phyloP scores from a whole-genome alignment of 1,284 basidiomycete species.

The Apiotrichum sp. region DNA sequence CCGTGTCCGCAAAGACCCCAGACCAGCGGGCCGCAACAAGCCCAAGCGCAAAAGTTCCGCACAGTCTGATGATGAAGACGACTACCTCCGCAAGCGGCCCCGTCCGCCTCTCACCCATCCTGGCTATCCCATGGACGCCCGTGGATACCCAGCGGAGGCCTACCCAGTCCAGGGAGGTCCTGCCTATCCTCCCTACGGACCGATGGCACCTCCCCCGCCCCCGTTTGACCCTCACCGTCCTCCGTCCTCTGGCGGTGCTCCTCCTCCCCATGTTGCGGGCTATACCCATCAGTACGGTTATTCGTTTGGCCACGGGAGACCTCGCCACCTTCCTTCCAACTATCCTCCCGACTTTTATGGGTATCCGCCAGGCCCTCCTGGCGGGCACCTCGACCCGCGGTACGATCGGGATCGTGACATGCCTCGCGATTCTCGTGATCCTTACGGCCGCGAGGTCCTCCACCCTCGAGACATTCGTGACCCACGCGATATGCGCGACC shows the following conservation, averaged over 20 bases:
- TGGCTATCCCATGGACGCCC: conserved; percentile 3
- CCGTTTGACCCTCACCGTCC: conserved; percentile 2
- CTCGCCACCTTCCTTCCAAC: conserved; percentile 1
- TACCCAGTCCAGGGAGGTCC: neutral
- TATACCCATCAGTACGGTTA: neutral
- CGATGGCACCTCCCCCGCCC: conserved; percentile 13
- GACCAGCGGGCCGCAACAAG: conserved; percentile 14
- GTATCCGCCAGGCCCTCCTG: conserved; percentile 1
- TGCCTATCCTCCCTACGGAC: conserved; percentile 7
- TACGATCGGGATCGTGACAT: conserved; percentile 2
- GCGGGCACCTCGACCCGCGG: conserved; percentile 8
- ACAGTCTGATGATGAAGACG: conserved; percentile 16
- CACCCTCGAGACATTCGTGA: conserved; percentile 8
- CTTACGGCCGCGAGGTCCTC: neutral
- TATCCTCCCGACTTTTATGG: conserved; percentile 3
- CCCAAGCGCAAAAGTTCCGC: conserved; percentile 18
- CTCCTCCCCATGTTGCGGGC: neutral
- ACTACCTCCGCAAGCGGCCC: conserved; percentile 6
- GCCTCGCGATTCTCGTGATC: conserved; percentile 4
- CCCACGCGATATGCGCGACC: conserved; percentile 3
- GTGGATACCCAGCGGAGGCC: conserved; percentile 10
- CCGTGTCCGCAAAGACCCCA: conserved; percentile 73
- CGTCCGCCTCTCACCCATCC: conserved; percentile 8
- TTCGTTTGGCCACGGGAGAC: conserved; percentile 1
- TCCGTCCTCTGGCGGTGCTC: conserved; percentile 6